Percentiles rank a stretch among this genome's conserved stretches.
Evolutionary conservation across 345 rosid genomes (phyloP).

Genomic region (Syzygium aqueum): DNA sequence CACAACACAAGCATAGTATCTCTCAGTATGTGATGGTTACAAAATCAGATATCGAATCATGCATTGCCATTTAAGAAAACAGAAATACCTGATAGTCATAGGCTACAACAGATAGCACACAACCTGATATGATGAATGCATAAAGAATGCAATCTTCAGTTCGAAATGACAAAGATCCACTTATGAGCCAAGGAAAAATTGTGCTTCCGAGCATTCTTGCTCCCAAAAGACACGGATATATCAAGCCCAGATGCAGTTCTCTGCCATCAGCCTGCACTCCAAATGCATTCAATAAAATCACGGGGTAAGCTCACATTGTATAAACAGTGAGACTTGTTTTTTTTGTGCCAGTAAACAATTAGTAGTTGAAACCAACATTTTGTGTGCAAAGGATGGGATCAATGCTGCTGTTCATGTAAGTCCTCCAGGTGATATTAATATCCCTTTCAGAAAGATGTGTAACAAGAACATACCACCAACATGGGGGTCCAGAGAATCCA

Average conservation of each 20-base stretch:
- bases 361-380: not conserved
- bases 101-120: constrained; percentile 61
- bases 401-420: not conserved
- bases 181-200: constrained; percentile 70
- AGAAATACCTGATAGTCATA: constrained; percentile 87
- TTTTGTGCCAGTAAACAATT: not conserved
- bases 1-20: constrained; percentile 10
- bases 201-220: constrained; percentile 97
- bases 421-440: not conserved
- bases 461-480: constrained; percentile 58
- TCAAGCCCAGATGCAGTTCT: constrained; percentile 74
- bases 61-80: not conserved
- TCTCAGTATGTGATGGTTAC: not conserved
- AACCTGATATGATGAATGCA: constrained; percentile 47
- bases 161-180: constrained; percentile 52
- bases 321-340: too few relatives aligned
- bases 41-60: not conserved
- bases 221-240: constrained; percentile 74
- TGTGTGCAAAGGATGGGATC: not conserved
- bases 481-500: constrained; percentile 98
- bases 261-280: constrained; percentile 84
- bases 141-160: constrained; percentile 72
- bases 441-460: not conserved
- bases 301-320: not conserved
- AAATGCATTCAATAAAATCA: not conserved